A percentile compares a stretch with the other conserved stretches of the same genome.
phyloP scores from a whole-genome alignment of 345 rosid genomes.

The Punica granatum region DNA sequence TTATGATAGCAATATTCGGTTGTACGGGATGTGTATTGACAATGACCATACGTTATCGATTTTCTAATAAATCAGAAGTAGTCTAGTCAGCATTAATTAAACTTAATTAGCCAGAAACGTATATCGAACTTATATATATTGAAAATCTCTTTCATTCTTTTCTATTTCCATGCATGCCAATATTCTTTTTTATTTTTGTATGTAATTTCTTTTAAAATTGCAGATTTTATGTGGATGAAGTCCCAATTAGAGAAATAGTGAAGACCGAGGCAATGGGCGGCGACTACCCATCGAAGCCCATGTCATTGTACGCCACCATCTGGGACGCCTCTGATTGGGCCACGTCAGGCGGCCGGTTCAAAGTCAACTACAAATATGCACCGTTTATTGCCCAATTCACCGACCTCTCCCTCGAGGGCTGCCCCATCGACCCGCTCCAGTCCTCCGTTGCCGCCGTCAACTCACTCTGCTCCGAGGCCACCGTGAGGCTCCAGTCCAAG shows the following conservation, averaged over 20 bases:
- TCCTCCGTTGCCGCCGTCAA: constrained; percentile 25
- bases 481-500: constrained; percentile 24
- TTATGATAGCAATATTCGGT: too few relatives aligned
- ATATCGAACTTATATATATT: too few relatives aligned
- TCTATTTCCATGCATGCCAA: not conserved
- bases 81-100: too few relatives aligned
- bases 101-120: too few relatives aligned
- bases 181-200: not conserved
- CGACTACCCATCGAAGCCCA: constrained; percentile 87
- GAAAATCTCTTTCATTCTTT: too few relatives aligned
- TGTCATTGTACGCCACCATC: constrained; percentile 82
- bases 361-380: constrained; percentile 69
- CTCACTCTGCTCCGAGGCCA: constrained; percentile 20
- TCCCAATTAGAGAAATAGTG: constrained; percentile 72
- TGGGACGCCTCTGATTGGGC: constrained; percentile 99
- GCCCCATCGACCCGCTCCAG: constrained; percentile 54
- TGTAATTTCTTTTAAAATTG: not conserved
- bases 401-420: constrained; percentile 64
- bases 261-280: constrained; percentile 59
- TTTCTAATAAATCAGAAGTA: too few relatives aligned
- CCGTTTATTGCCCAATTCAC: constrained; percentile 73
- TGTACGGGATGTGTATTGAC: too few relatives aligned
- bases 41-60: too few relatives aligned
- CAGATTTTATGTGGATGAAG: constrained; percentile 88
- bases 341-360: constrained; percentile 72